These are phyloP conservation scores for Myxozyma neglecta DNA, from an alignment of 805 yeast genomes.

Conservation along the genomic window DNA sequence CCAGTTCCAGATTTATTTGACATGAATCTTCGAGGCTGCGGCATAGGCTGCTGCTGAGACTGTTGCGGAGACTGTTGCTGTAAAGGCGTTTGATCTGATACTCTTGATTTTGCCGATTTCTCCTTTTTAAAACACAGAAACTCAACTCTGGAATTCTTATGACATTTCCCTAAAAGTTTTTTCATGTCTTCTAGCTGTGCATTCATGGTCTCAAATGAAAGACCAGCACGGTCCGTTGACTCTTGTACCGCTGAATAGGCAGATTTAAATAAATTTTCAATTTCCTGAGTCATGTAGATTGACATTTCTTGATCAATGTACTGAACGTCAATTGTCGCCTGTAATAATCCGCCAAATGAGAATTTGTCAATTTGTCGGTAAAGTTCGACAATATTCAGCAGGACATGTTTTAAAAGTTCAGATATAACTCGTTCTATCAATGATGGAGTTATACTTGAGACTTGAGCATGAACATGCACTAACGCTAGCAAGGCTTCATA, in stretches of 20 bases:
- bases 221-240: slow-evolving; percentile 18
- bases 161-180: slow-evolving; percentile 19
- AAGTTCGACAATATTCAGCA: slow-evolving; percentile 42
- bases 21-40: background rate
- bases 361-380: slow-evolving; percentile 49
- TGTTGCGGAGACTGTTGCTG: background rate
- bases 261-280: slow-evolving; percentile 17
- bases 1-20: background rate
- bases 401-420: slow-evolving; percentile 47
- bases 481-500: slow-evolving; percentile 52
- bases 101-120: background rate
- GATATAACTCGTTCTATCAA: slow-evolving; percentile 49
- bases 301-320: slow-evolving; percentile 42
- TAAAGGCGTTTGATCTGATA: too few relatives aligned
- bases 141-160: slow-evolving; percentile 25
- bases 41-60: background rate
- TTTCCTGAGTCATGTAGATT: slow-evolving; percentile 20
- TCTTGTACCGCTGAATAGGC: slow-evolving; percentile 30
- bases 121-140: slow-evolving; percentile 27
- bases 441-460: slow-evolving; percentile 50
- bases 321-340: slow-evolving; percentile 55
- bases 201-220: slow-evolving; percentile 23
- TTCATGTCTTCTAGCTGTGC: slow-evolving; percentile 30
- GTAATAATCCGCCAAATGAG: slow-evolving; percentile 51
- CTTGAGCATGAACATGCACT: slow-evolving; percentile 54